Evolutionary conservation across 2,329 filamentous ascomycete genomes (phyloP), one percentile per base, ranked within the genome.

Genomic region (Peltaster fructicola): DNA sequence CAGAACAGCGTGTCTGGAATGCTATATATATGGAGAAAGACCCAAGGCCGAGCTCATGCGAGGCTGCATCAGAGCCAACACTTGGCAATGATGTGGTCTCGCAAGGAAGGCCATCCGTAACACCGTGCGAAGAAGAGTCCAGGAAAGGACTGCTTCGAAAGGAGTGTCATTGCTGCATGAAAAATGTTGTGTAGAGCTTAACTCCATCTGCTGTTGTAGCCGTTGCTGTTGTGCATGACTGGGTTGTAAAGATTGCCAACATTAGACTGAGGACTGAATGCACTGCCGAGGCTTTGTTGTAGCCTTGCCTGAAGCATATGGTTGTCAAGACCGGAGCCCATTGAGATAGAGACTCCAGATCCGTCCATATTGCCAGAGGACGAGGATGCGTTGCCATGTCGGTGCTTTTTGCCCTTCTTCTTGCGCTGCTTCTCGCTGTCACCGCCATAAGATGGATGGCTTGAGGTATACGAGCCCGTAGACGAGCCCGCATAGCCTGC

Each of bases 311-410:
- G 36, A 27, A 39, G 30, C 26, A 37, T 21, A 26, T 37, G 85
- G 85, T 29, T 25, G 81, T 95, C 84, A 68, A 79, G 81, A 84
- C 92, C 81, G 90, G 95, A 84, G 65, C 90, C 84, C 85, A 93
- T 73, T n/a, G n/a, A n/a, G n/a, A n/a, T n/a, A n/a, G n/a, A n/a
- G n/a, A n/a, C n/a, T 66, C 80, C 84, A 79, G 81, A 80, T 72
- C 82, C 84, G 66, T n/a, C n/a, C n/a, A n/a, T n/a, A n/a, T n/a
- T n/a, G n/a, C 78, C 78, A 17, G 39, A 43, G 73, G 82, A 91
- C 73, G 85, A 95, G 79, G 84, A 92, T 85, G 85, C 93, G 81
- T 93, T 92, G 88, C 82, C 85, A 75, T 93, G 84, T 74, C 84
- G 90, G 69, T 93, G 85, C 81, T 93, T 93, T 73, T 92, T 93